Percentiles rank a stretch among this genome's conserved stretches.
Evolutionary conservation across 768 basidiomycete species (phyloP).

Genomic region (Kwoniella sp.): DNA sequence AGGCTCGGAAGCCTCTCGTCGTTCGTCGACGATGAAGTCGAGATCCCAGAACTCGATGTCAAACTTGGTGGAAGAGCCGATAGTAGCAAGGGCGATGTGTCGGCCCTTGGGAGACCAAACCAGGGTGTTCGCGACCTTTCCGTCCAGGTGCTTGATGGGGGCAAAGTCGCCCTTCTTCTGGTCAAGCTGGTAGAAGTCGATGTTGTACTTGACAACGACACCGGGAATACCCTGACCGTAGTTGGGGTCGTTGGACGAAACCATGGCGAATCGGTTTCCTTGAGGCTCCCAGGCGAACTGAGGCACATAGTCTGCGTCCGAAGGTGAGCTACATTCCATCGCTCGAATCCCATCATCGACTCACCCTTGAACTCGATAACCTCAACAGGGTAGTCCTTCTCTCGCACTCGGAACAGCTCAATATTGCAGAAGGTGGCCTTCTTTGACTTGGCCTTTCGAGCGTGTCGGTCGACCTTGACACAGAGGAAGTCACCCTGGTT

Average conservation of each 20-base stretch:
- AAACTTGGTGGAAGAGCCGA: conserved; percentile 90
- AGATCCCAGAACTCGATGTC: conserved; percentile 99
- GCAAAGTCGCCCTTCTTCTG: conserved; percentile 88
- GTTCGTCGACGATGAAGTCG: conserved; percentile 67
- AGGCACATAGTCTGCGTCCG: conserved; percentile 70
- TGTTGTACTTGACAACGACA: conserved; percentile 90
- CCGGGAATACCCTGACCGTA: conserved; percentile 83
- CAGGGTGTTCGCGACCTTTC: conserved; percentile 85
- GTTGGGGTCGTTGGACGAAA: conserved; percentile 90
- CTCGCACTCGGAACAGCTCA: conserved; percentile 93
- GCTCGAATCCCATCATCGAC: conserved; percentile 12
- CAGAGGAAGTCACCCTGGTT: conserved; percentile 97
- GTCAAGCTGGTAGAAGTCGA: conserved; percentile 93
- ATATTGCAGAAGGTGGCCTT: conserved; percentile 97
- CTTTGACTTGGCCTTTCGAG: conserved; percentile 72
- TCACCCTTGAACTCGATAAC: conserved; percentile 93
- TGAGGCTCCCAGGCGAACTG: conserved; percentile 99
- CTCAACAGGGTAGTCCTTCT: conserved; percentile 96
- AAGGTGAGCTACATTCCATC: neutral
- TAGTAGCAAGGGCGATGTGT: conserved; percentile 90
- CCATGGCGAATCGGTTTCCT: conserved; percentile 91
- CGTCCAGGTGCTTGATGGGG: conserved; percentile 71
- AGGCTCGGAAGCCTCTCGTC: conserved; percentile 63
- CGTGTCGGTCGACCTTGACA: conserved; percentile 97
- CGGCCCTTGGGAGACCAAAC: conserved; percentile 96